Base-by-base conservation (phyloP, 768 basidiomycete species). In the Dacryopinax spathularia region DNA sequence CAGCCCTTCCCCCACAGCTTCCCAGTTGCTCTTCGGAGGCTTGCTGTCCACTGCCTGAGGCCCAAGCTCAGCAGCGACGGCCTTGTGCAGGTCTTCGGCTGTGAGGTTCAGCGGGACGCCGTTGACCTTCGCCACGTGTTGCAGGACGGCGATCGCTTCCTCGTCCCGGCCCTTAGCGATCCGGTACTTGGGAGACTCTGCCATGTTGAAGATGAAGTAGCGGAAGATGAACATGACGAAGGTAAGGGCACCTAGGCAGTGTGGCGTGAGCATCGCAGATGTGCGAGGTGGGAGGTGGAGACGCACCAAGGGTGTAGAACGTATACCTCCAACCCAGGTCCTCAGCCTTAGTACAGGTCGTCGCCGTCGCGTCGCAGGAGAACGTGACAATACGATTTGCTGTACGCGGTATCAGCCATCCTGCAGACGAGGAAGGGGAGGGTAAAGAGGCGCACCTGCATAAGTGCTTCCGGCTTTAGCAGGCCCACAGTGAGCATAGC, bases 281-380 rank as follows among this genome's bases (percentile, higher is more conserved):
- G 75, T 69, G 62, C 79, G 79, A 80, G 69, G n/a, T 74, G 76
- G 66, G 74, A 76, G 41, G 78, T n/a, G n/a, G n/a, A n/a, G n/a
- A 18, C 18, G 33, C 41, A 29, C 72, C 67, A 16, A 72, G 62
- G 34, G 73, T 75, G 68, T 71, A 81, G 76, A 80, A 71, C 22
- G 77, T 77, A 69, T 83, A 84, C 70, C 83, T 74, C 83, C 83
- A 85, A 12, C 84, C 84, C 78, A 80, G 82, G 66, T 84, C 84
- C 65, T 77, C 72, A 0, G 72, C 73, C 64, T 77, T 77, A 1
- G 74, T 68, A 66, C 84, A 85, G 66, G 80, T 72, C 36, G 77
- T 73, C 33, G 67, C 69, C 18, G 74, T 69, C 1, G 66, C 62
- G 31, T 72, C 67, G 68, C 83, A 84, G 2, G 82, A 81, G 67